Conservation (phyloP, 371 early-diverging fungal species). For the Rhizomucor miehei region DNA sequence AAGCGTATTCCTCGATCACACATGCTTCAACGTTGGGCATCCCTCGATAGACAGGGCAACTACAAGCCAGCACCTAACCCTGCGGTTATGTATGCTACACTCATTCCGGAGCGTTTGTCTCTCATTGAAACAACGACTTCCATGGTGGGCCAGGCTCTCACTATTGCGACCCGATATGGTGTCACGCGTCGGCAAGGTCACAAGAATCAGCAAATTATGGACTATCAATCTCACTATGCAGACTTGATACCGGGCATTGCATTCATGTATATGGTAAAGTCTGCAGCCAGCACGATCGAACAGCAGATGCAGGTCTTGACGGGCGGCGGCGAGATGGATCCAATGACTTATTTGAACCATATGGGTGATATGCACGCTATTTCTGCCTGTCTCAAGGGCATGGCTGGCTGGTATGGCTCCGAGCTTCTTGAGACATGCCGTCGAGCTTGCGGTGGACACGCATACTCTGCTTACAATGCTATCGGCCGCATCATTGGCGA, state of each 20-base stretch:
- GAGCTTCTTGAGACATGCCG: conserved; percentile 61
- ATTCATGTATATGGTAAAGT: conserved; percentile 49
- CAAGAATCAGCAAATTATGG: conserved; percentile 68
- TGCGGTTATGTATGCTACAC: conserved; percentile 58
- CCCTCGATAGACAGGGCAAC: conserved; percentile 57
- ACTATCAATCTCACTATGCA: conserved; percentile 64
- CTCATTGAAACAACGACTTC: conserved; percentile 35
- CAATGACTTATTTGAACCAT: conserved; percentile 45
- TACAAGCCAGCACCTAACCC: conserved; percentile 58
- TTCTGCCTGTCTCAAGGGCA: conserved; percentile 54
- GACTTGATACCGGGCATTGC: conserved; percentile 58
- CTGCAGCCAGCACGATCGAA: conserved; percentile 17
- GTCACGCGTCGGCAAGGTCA: conserved; percentile 65
- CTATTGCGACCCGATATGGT: conserved; percentile 69
- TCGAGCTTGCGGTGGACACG: conserved; percentile 61
- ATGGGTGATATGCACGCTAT: conserved; percentile 64
- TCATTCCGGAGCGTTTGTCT: conserved; percentile 67
- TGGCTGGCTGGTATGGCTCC: conserved; percentile 55
- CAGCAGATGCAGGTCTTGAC: conserved; percentile 33
- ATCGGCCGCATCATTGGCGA: conserved; percentile 62
- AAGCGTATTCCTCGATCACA: conserved; percentile 83
- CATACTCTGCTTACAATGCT: conserved; percentile 66
- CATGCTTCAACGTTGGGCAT: conserved; percentile 73
- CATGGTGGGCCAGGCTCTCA: conserved; percentile 51
- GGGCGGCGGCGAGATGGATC: conserved; percentile 41